phyloP scores from a whole-genome alignment of 257 asterid species.

The Solanum lycopersicoides region DNA sequence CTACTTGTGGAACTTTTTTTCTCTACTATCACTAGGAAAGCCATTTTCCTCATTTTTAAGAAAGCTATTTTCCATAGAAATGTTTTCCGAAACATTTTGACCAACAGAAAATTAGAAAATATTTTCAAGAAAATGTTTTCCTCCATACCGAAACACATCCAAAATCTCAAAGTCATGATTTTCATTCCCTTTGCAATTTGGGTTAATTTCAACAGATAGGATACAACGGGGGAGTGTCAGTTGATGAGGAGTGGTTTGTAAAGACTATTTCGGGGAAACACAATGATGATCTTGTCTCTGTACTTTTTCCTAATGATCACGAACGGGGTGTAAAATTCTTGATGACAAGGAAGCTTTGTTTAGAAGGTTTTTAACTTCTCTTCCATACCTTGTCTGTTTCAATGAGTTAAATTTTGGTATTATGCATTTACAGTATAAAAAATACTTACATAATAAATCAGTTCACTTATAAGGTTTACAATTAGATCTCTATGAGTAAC shows the following conservation, averaged over 20 bases:
- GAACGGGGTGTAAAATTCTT: constrained; percentile 58
- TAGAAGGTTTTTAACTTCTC: constrained; percentile 40
- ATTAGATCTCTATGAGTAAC: neutral
- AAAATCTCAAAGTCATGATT: neutral
- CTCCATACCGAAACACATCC: neutral
- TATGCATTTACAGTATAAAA: neutral
- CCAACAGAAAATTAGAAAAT: neutral
- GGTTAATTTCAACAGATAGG: constrained; percentile 33
- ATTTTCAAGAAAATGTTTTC: neutral
- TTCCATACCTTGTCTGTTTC: neutral
- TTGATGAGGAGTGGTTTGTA: constrained; percentile 44
- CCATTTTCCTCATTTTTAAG: neutral
- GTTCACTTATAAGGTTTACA: neutral
- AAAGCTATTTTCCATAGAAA: neutral
- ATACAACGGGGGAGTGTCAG: constrained; percentile 74
- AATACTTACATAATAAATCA: neutral
- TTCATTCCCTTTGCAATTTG: neutral
- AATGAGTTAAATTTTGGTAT: neutral
- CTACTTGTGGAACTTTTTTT: neutral
- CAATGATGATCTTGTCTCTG: constrained; percentile 58
- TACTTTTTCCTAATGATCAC: constrained; percentile 75
- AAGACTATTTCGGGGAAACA: constrained; percentile 68
- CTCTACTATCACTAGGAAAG: neutral
- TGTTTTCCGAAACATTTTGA: neutral
- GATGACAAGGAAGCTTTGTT: constrained; percentile 71